Evolutionary conservation across 345 rosid genomes (phyloP), one percentile per base, ranked within the genome.

Genomic region (Boechera divaricarpa): DNA sequence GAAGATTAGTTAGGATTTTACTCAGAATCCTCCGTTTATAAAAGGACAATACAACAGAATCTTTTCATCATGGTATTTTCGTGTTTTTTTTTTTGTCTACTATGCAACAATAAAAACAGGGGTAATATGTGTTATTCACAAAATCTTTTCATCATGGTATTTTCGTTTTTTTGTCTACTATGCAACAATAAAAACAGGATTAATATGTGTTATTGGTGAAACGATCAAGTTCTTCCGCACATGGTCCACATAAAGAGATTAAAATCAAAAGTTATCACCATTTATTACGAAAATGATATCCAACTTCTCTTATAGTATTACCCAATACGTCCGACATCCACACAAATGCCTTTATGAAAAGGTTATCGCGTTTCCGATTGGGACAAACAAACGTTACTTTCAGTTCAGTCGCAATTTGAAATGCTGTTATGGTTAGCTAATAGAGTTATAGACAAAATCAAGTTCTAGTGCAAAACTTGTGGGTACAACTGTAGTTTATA

Each of bases 181-280:
- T 45, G 51, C 51, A 45, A 45, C 18, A 15, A 45, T 15, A 5
- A 45, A 35, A 35, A 2, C 18, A 7, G 18, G 51, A 7, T 45
- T 15, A 15, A n/a, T n/a, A 45, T 15, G 52, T 47, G 21, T 47
- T n/a, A 47, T 47, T 47, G 52, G 52, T 47, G 52, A 47, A 47
- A 16, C 21, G 5, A 47, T 2, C 52, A 0, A 5, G 16, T 47
- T 47, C n/a, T 45, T 45, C 8, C 7, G 3, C 18, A 47, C 21
- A 47, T 47, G 52, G 52, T 32, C 60, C 60, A 55, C 60, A 21
- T 21, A 21, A 59, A 35, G n/a, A 16, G n/a, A 60, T 38, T 6
- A 61, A 47, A 6, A 47, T 42, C n/a, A 59, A 59, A 59, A 59
- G 32, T 38, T 61, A 61, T 61, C 66, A 61, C 39, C 66, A 61